These are phyloP conservation scores for Diaporthe citrichinensis DNA, from an alignment of 2,329 filamentous ascomycete genomes.

Conservation along the genomic window DNA sequence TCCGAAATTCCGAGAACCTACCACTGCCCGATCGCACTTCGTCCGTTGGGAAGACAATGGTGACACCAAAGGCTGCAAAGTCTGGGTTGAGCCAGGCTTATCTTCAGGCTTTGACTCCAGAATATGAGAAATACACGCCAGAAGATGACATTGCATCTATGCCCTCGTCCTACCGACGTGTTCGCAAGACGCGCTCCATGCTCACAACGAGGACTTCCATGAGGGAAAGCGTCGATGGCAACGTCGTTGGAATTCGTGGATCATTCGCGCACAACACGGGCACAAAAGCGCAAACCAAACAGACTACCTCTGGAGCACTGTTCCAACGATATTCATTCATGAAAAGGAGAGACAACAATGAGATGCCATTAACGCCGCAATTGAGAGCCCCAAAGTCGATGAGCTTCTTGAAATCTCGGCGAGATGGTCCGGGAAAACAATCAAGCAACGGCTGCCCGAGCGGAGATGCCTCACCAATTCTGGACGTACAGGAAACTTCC, in stretches of 20 bases:
- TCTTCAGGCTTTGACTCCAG: conserved; percentile 54
- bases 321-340: conserved; percentile 37
- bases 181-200: conserved; percentile 71
- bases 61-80: conserved; percentile 1
- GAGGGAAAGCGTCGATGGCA: conserved; percentile 39
- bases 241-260: conserved; percentile 17
- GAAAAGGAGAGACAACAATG: conserved; percentile 50
- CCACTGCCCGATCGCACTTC: conserved; percentile 35
- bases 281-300: neutral
- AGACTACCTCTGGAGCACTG: neutral
- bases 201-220: conserved; percentile 53
- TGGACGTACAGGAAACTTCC: conserved; percentile 39
- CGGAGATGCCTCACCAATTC: conserved; percentile 53
- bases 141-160: conserved; percentile 64
- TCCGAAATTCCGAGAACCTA: conserved; percentile 8
- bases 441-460: conserved; percentile 18
- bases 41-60: conserved; percentile 35
- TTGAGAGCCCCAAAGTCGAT: conserved; percentile 68
- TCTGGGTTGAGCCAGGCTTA: conserved; percentile 46
- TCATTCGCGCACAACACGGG: neutral
- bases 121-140: conserved; percentile 60
- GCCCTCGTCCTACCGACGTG: conserved; percentile 62
- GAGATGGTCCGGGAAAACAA: conserved; percentile 44
- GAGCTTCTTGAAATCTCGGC: conserved; percentile 59
- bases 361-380: conserved; percentile 41